Evolutionary conservation across 139 green algal genomes (phyloP).

Genomic region (Closterium sp.): DNA sequence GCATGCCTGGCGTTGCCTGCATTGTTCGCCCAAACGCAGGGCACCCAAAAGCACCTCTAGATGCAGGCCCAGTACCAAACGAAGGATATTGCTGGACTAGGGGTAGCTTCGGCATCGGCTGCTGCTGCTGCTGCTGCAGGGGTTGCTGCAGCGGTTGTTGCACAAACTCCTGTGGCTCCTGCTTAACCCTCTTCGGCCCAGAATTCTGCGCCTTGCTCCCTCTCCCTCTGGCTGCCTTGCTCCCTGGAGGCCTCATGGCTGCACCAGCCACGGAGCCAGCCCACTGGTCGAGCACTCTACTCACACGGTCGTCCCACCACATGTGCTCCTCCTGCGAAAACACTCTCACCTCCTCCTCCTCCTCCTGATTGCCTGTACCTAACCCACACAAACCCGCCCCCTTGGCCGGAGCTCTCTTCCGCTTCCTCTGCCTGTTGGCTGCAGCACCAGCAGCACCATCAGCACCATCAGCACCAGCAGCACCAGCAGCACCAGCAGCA

Average conservation of each 20-base stretch:
- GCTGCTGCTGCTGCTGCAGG: background rate
- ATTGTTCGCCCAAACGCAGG: background rate
- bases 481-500: background rate
- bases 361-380: background rate
- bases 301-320: background rate
- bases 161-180: background rate
- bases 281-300: background rate
- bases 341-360: background rate
- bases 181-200: background rate
- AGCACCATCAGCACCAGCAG: background rate
- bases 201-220: background rate
- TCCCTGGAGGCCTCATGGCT: no score
- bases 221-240: background rate
- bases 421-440: background rate
- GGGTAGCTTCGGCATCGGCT: background rate
- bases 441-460: background rate
- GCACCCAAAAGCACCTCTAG: background rate
- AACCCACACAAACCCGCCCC: no score
- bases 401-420: background rate
- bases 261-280: background rate
- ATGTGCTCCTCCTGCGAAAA: background rate
- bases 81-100: background rate
- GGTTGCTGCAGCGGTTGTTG: background rate
- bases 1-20: background rate
- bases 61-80: background rate